Evolutionary conservation across 2,329 filamentous ascomycete genomes (phyloP), one percentile per base, ranked within the genome.

Genomic region (Teratosphaeria viscida): DNA sequence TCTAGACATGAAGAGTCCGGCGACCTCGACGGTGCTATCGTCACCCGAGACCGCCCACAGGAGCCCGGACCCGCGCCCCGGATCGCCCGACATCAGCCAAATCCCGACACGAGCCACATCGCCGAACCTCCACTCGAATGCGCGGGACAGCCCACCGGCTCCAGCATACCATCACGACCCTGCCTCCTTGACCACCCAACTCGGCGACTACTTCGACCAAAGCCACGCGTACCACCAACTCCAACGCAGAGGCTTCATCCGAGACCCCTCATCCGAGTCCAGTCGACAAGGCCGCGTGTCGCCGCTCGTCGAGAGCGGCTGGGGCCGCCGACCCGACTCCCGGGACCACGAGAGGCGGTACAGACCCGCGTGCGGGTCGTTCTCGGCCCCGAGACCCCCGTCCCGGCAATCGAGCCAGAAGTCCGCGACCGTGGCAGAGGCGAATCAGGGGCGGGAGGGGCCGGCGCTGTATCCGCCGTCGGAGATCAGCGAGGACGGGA

Each of bases 341-440:
- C 54, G 23, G 8, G 19, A 60, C 32, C 27, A 55, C 69, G 70
- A 76, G 55, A 69, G 75, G 57, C 65, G 71, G 26, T 77, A 77
- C 61, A 67, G 65, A 19, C 72, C 71, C 26, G 74, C 75, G 2
- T 70, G 58, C 0, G 64, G 72, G 26, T 77, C 75, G 60, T 77
- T 77, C 63, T 77, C 75, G 2, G 68, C 70, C n/a, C 75, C 76
- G 23, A 67, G 74, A 57, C 66, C 72, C 6, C 73, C 72, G 19
- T 73, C 70, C 12, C 52, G 65, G 54, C 63, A 62, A 39, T 61
- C 59, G 16, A 61, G 57, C 34, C 43, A 55, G 52, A 53, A 56
- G 23, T 19, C 49, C 29, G 27, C 52, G 52, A 54, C 39, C 7
- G 27, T 49, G 19, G 16, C 23, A 6, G 63, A 63, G 5, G 23